These are phyloP conservation scores for Coemansia sp. DNA, from an alignment of 371 early-diverging fungal species.

Conservation along the genomic window DNA sequence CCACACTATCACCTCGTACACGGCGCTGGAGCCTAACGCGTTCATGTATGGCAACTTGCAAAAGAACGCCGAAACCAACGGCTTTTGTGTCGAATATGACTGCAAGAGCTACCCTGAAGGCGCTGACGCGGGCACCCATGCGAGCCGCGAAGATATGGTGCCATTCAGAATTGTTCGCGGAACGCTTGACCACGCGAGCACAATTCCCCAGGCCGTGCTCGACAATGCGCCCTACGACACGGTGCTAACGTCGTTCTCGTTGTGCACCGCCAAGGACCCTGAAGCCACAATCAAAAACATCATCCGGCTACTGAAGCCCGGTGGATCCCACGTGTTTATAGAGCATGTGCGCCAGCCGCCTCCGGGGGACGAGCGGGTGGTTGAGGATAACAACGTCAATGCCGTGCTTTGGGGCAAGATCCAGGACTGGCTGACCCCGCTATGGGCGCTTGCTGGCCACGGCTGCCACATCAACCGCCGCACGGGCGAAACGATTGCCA, in stretches of 20 bases:
- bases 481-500: slow-evolving; percentile 39
- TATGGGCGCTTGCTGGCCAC: slow-evolving; percentile 38
- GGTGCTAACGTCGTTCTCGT: slow-evolving; percentile 43
- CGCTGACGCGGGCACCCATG: background rate
- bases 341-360: slow-evolving; percentile 48
- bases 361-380: slow-evolving; percentile 14
- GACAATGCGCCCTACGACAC: slow-evolving; percentile 48
- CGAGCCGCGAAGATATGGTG: slow-evolving; percentile 2
- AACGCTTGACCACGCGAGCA: slow-evolving; percentile 18
- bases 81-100: slow-evolving; percentile 37
- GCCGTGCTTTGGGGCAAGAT: slow-evolving; percentile 32
- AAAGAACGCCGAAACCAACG: slow-evolving; percentile 29
- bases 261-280: slow-evolving; percentile 42
- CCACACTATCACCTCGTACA: slow-evolving; percentile 19
- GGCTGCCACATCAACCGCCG: slow-evolving; percentile 46
- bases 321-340: slow-evolving; percentile 49
- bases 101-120: slow-evolving; percentile 10
- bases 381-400: slow-evolving; percentile 32
- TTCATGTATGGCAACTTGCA: slow-evolving; percentile 32
- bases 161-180: slow-evolving; percentile 42
- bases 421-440: slow-evolving; percentile 41
- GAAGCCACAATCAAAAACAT: slow-evolving; percentile 24
- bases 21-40: slow-evolving; percentile 45
- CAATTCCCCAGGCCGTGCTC: slow-evolving; percentile 28
- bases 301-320: slow-evolving; percentile 27